A percentile compares a stretch with the other conserved stretches of the same genome.
phyloP scores from a whole-genome alignment of 2,329 filamentous ascomycete species.

The Daldinia sp. region DNA sequence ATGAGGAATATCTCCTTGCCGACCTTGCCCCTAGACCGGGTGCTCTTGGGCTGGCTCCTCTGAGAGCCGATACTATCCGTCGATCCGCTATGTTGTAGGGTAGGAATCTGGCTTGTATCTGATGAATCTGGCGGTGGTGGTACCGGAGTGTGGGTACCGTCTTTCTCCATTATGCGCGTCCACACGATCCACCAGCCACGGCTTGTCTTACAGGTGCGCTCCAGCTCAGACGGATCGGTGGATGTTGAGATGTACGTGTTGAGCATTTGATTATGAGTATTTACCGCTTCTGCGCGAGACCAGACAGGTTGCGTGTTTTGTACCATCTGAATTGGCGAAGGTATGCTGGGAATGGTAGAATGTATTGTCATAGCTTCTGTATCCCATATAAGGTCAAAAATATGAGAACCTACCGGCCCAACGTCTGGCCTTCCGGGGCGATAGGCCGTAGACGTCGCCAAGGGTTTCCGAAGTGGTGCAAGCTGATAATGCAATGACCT shows the following conservation, averaged over 20 bases:
- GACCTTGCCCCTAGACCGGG: slow-evolving; percentile 44
- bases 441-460: slow-evolving; percentile 68
- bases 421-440: slow-evolving; percentile 63
- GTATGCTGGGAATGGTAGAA: slow-evolving; percentile 76
- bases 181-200: slow-evolving; percentile 79
- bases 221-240: slow-evolving; percentile 60
- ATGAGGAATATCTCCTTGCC: slow-evolving; percentile 73
- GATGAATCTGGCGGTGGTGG: slow-evolving; percentile 16
- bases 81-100: slow-evolving; percentile 31
- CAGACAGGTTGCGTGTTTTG: slow-evolving; percentile 56
- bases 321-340: slow-evolving; percentile 57
- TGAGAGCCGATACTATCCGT: slow-evolving; percentile 25
- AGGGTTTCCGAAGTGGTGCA: slow-evolving; percentile 66
- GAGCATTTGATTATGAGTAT: slow-evolving; percentile 73
- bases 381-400: slow-evolving; percentile 75
- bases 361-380: slow-evolving; percentile 67
- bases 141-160: slow-evolving; percentile 10
- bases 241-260: slow-evolving; percentile 65
- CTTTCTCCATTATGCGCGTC: slow-evolving; percentile 64
- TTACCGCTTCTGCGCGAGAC: slow-evolving; percentile 73
- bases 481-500: slow-evolving; percentile 72
- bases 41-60: slow-evolving; percentile 8
- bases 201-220: slow-evolving; percentile 74
- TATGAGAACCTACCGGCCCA: slow-evolving; percentile 55
- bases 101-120: slow-evolving; percentile 14